These are phyloP conservation scores for Fonsecaea nubica DNA, from an alignment of 2,329 filamentous ascomycete genomes.

Conservation along the genomic window DNA sequence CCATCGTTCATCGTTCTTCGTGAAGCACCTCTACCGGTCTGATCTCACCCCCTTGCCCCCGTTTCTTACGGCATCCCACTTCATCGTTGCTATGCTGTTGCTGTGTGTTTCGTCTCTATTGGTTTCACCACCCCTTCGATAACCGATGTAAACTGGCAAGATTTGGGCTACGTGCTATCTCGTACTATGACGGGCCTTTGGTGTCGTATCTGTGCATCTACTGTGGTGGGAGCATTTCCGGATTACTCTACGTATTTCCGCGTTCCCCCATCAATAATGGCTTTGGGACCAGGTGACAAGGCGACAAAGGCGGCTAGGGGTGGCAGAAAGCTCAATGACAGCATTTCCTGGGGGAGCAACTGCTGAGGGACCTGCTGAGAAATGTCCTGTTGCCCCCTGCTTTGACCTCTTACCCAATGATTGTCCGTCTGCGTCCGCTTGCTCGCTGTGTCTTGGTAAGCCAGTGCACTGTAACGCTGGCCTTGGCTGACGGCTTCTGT, in stretches of 20 bases:
- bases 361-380: slow-evolving; percentile 12
- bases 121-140: not conserved
- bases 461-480: slow-evolving; percentile 18
- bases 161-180: not conserved
- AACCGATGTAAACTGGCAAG: not conserved
- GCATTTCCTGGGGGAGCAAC: not conserved
- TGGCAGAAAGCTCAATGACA: not conserved
- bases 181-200: not conserved
- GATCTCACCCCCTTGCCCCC: slow-evolving; percentile 14
- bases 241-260: not conserved
- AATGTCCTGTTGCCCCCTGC: slow-evolving; percentile 3
- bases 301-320: not conserved
- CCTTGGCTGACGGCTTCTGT: slow-evolving; percentile 4
- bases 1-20: not conserved
- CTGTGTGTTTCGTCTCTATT: slow-evolving; percentile 14
- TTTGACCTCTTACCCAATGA: not conserved
- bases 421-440: not conserved
- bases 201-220: too few species aligned
- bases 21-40: slow-evolving; percentile 5
- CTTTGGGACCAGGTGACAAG: not conserved
- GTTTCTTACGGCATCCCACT: slow-evolving; percentile 26
- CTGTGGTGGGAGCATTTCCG: not conserved
- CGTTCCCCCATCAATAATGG: not conserved
- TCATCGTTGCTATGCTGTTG: slow-evolving; percentile 5
- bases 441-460: slow-evolving; percentile 21